Conservation (phyloP, 2,329 filamentous ascomycete species). For the Trichothecium sympodiale region DNA sequence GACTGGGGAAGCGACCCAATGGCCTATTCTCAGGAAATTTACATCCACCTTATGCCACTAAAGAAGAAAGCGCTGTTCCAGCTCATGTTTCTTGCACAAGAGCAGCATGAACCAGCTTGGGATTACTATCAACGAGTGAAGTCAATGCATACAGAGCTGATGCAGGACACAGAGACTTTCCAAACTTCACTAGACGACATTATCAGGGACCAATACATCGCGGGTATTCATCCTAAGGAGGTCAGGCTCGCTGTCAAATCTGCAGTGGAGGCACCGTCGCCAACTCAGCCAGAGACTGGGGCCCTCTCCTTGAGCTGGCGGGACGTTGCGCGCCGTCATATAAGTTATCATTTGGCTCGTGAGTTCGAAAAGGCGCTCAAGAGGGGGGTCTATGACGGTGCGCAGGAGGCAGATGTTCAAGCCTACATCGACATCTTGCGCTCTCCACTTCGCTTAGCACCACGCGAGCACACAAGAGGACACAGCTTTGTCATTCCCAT, state of each 20-base stretch:
- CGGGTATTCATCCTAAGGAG: constrained; percentile 36
- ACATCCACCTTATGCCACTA: constrained; percentile 33
- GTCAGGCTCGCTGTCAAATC: constrained; percentile 30
- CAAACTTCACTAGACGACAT: constrained; percentile 2
- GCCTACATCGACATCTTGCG: constrained; percentile 41
- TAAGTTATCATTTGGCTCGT: constrained; percentile 41
- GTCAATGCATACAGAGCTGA: background rate
- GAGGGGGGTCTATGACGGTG: constrained; percentile 31
- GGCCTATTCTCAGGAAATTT: constrained; percentile 41
- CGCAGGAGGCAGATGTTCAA: constrained; percentile 24
- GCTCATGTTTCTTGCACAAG: constrained; percentile 41
- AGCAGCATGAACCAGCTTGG: constrained; percentile 36
- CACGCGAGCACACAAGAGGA: background rate
- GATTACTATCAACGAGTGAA: constrained; percentile 36
- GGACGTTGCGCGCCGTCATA: constrained; percentile 37
- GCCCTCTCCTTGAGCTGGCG: constrained; percentile 18
- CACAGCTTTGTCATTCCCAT: constrained; percentile 23
- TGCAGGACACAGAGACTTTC: no score
- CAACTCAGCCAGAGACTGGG: constrained; percentile 1
- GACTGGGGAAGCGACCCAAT: constrained; percentile 34
- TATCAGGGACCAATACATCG: constrained; percentile 34
- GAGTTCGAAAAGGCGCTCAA: constrained; percentile 44
- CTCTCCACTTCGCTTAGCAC: constrained; percentile 16
- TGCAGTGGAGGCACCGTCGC: constrained; percentile 6
- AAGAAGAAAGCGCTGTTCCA: constrained; percentile 42